Conservation (phyloP, 139 green algal genomes). For the Marvania coccoides region DNA sequence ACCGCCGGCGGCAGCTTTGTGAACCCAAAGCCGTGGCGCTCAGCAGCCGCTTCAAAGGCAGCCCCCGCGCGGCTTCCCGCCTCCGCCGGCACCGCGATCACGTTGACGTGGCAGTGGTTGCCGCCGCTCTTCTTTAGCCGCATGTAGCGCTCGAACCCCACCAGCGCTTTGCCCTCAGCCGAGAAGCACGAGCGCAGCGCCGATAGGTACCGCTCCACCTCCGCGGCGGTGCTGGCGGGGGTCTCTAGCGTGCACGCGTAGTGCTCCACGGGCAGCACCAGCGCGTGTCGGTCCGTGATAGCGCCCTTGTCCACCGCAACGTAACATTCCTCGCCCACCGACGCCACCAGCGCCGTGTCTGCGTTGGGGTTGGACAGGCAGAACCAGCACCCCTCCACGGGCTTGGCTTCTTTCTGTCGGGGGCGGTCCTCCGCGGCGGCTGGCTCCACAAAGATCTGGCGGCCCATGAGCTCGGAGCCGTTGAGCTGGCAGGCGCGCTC, state of each 20-base stretch:
- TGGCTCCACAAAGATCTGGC: conserved; percentile 45
- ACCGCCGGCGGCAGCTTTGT: conserved; percentile 3
- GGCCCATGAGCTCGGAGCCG: conserved; percentile 43
- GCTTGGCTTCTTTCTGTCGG: conserved; percentile 21
- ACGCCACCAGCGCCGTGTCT: conserved; percentile 50
- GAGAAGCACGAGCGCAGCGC: conserved; percentile 59
- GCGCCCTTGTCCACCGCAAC: conserved; percentile 77
- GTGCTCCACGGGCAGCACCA: conserved; percentile 91
- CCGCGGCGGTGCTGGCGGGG: conserved; percentile 27
- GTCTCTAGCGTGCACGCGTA: conserved; percentile 48
- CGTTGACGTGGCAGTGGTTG: conserved; percentile 89
- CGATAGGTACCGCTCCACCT: conserved; percentile 67
- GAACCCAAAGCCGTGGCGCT: conserved; percentile 21
- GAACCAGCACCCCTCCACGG: conserved; percentile 80
- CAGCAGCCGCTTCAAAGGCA: conserved; percentile 25
- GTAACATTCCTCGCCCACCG: conserved; percentile 69
- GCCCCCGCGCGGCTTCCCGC: background rate
- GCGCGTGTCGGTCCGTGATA: conserved; percentile 66
- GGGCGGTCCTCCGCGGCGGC: background rate
- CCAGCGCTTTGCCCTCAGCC: conserved; percentile 45
- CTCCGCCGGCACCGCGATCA: conserved; percentile 41
- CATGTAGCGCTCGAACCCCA: conserved; percentile 88
- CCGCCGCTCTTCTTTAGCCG: conserved; percentile 58
- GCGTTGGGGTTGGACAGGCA: conserved; percentile 62
- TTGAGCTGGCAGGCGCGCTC: conserved; percentile 47